Evolutionary conservation across 169 alveolate genomes (phyloP).

Genomic region (Theileria orientalis): DNA sequence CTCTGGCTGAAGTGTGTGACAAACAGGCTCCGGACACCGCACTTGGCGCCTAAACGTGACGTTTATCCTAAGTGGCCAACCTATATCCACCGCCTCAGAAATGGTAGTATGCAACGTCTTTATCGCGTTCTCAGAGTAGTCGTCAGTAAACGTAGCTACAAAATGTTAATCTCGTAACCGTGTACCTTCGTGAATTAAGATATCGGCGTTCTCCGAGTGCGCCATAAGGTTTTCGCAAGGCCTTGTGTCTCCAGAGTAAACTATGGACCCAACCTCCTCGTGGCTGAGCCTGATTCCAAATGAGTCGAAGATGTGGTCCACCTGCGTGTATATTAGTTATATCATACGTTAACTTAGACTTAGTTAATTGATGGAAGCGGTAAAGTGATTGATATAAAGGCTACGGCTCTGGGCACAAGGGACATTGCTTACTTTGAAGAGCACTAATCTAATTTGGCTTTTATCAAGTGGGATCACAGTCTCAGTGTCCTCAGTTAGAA

Average conservation of each 20-base stretch:
- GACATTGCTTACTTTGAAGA: background rate
- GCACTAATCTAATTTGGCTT: background rate
- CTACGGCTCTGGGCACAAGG: too few relatives aligned
- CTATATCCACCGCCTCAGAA: conserved; percentile 76
- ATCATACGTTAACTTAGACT: background rate
- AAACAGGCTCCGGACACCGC: conserved; percentile 69
- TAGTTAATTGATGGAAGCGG: background rate
- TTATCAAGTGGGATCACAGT: background rate
- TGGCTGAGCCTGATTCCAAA: conserved; percentile 55
- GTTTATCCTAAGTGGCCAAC: conserved; percentile 7
- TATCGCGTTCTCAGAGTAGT: conserved; percentile 74
- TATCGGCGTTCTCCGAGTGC: conserved; percentile 78
- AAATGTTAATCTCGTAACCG: background rate
- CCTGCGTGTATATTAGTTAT: too few relatives aligned
- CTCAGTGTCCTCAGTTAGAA: background rate
- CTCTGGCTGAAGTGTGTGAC: conserved; percentile 91
- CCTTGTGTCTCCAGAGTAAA: conserved; percentile 89
- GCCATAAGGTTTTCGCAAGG: conserved; percentile 82
- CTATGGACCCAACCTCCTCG: conserved; percentile 70
- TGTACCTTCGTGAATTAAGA: conserved; percentile 87
- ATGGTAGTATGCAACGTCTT: conserved; percentile 72
- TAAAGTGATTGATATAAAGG: too few relatives aligned
- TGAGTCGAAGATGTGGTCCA: conserved; percentile 79
- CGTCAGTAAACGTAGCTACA: conserved; percentile 83
- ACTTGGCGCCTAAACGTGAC: conserved; percentile 2